Evolutionary conservation across 768 basidiomycete species (phyloP).

Genomic region (Russula abietina): DNA sequence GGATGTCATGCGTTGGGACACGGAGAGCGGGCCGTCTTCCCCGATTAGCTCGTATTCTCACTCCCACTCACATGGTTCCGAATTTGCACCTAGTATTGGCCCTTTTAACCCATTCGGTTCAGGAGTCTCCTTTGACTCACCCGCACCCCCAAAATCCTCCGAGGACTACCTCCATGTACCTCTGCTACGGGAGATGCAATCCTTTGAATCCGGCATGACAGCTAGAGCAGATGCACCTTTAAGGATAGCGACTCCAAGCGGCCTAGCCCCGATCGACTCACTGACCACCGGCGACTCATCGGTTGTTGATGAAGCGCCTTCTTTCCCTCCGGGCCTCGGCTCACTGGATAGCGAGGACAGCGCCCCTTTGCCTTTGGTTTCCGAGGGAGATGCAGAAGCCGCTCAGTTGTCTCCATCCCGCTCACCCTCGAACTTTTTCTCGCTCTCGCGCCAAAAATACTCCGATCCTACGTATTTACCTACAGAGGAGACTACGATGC

Average conservation of each 20-base stretch:
- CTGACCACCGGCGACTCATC: background rate
- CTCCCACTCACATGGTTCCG: constrained; percentile 6
- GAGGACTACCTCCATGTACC: constrained; percentile 36
- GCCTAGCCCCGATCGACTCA: constrained; percentile 3
- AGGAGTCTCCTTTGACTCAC: constrained; percentile 57
- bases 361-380: constrained; percentile 6
- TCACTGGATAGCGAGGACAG: constrained; percentile 16
- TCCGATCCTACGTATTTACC: constrained; percentile 30
- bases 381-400: constrained; percentile 8
- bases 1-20: constrained; percentile 58
- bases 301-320: constrained; percentile 1
- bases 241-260: background rate
- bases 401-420: constrained; percentile 8
- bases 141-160: constrained; percentile 46
- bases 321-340: constrained; percentile 3
- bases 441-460: constrained; percentile 19
- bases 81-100: constrained; percentile 25
- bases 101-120: constrained; percentile 58
- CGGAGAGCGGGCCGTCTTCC: constrained; percentile 33
- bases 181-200: constrained; percentile 76
- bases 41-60: constrained; percentile 34
- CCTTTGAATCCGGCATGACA: constrained; percentile 78
- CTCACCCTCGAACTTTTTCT: constrained; percentile 13
- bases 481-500: constrained; percentile 45
- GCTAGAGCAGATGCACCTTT: constrained; percentile 49